Evolutionary conservation across 768 basidiomycete species (phyloP).

Genomic region (Hypholoma fasciculare): DNA sequence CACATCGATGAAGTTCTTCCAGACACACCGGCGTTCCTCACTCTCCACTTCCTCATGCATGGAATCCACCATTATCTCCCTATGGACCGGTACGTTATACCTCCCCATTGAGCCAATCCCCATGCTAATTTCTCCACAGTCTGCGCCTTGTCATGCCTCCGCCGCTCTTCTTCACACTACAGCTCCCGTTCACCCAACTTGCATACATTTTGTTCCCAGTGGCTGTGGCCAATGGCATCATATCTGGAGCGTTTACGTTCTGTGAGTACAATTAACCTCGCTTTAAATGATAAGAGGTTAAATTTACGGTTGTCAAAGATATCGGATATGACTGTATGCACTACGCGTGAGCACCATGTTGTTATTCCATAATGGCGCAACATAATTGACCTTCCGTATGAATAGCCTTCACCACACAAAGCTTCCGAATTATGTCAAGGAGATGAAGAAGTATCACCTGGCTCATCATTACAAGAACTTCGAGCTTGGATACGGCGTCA

Average conservation of each 20-base stretch:
- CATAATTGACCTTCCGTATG: conserved; percentile 6
- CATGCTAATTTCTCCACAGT: conserved; percentile 32
- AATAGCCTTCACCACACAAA: conserved; percentile 79
- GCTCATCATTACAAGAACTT: conserved; percentile 99
- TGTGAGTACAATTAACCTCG: conserved; percentile 45
- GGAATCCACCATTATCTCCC: conserved; percentile 98
- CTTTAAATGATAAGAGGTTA: neutral
- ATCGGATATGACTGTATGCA: conserved; percentile 90
- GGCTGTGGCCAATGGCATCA: conserved; percentile 87
- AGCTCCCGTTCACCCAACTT: conserved; percentile 84
- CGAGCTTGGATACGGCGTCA: conserved; percentile 96
- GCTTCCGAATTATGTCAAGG: conserved; percentile 81
- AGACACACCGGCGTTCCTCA: conserved; percentile 76
- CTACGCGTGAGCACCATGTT: conserved; percentile 64
- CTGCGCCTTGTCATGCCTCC: conserved; percentile 98
- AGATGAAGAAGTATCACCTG: conserved; percentile 97
- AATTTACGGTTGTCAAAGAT: conserved; percentile 41
- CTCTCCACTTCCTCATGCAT: conserved; percentile 89
- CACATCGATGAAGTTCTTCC: conserved; percentile 89
- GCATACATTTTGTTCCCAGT: conserved; percentile 82
- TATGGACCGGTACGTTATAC: conserved; percentile 78
- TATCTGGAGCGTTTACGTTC: conserved; percentile 78
- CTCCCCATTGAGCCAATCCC: neutral
- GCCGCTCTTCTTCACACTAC: conserved; percentile 70
- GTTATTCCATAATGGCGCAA: neutral